These are phyloP conservation scores for Zygotorulaspora sp. DNA, from an alignment of 805 yeast species.

Conservation along the genomic window DNA sequence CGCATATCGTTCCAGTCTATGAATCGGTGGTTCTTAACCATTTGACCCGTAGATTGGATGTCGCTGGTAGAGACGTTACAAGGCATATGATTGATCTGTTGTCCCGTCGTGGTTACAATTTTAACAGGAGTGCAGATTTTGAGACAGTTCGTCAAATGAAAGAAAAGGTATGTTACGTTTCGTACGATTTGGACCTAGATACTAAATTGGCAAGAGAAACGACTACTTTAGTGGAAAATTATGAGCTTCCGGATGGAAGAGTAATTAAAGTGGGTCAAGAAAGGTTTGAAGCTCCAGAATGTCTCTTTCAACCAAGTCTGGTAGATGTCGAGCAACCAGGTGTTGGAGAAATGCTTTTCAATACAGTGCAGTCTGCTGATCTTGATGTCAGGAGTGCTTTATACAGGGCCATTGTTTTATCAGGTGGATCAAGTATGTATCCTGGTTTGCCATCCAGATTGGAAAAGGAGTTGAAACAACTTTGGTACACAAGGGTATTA, in stretches of 20 bases:
- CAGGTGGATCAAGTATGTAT: constrained; percentile 98
- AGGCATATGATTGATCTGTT: constrained; percentile 85
- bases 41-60: constrained; percentile 85
- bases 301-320: constrained; percentile 90
- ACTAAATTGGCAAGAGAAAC: constrained; percentile 85
- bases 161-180: constrained; percentile 92
- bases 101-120: constrained; percentile 94
- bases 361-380: constrained; percentile 91
- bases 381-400: constrained; percentile 86
- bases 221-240: constrained; percentile 86
- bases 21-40: constrained; percentile 96
- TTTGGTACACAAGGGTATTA: constrained; percentile 87
- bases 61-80: constrained; percentile 98
- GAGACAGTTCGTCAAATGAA: constrained; percentile 98
- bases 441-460: constrained; percentile 95
- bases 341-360: constrained; percentile 86
- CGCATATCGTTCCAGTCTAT: constrained; percentile 97
- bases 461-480: constrained; percentile 93
- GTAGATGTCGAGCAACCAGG: constrained; percentile 98
- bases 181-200: constrained; percentile 90
- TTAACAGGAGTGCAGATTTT: constrained; percentile 97
- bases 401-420: constrained; percentile 85
- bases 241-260: constrained; percentile 96
- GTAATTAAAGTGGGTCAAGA: constrained; percentile 91
- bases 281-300: constrained; percentile 66